phyloP scores from a whole-genome alignment of 1,284 basidiomycete genomes.

The Trichosporon ovoides region DNA sequence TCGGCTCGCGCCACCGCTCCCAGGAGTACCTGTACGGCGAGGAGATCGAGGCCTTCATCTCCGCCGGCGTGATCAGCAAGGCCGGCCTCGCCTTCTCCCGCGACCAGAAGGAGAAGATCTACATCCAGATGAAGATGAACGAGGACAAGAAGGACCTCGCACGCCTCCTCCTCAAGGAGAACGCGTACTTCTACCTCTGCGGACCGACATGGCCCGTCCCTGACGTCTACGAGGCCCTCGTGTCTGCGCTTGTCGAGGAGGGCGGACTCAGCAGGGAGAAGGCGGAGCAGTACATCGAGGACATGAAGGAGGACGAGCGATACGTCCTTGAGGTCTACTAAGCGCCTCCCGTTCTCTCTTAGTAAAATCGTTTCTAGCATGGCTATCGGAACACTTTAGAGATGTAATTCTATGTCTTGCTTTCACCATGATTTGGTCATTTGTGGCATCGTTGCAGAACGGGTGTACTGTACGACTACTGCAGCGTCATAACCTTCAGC shows the following conservation, averaged over 20 bases:
- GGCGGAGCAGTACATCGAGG: constrained; percentile 80
- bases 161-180: constrained; percentile 56
- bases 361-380: too few relatives aligned
- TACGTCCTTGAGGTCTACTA: constrained; percentile 85
- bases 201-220: constrained; percentile 98
- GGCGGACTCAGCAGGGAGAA: constrained; percentile 61
- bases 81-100: constrained; percentile 96
- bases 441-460: too few relatives aligned
- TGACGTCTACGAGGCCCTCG: constrained; percentile 89
- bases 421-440: too few relatives aligned
- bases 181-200: constrained; percentile 86
- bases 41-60: constrained; percentile 59
- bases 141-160: constrained; percentile 76
- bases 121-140: constrained; percentile 98
- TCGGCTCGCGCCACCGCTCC: constrained; percentile 90
- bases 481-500: too few relatives aligned
- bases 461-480: too few relatives aligned
- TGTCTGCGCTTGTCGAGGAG: constrained; percentile 70
- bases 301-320: constrained; percentile 92
- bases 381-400: too few relatives aligned
- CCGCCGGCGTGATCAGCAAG: constrained; percentile 75
- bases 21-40: constrained; percentile 86
- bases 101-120: constrained; percentile 85
- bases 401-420: too few relatives aligned
- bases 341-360: too few relatives aligned